Conservation (phyloP, 1,284 basidiomycete genomes). For the Thelephora terrestris region DNA sequence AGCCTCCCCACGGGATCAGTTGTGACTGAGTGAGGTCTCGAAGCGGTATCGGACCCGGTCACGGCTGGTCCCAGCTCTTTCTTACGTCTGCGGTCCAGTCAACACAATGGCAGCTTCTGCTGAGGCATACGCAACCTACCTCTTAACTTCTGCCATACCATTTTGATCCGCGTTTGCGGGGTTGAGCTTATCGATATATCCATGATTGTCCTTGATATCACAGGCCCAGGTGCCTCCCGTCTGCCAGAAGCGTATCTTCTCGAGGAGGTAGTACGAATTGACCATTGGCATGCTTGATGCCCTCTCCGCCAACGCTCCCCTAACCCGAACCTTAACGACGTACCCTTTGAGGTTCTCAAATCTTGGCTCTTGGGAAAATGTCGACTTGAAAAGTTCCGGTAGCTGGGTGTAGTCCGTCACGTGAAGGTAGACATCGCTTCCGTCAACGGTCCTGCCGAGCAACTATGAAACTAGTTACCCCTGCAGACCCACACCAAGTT, state of each 20-base stretch:
- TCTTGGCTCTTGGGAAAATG: conserved; percentile 25
- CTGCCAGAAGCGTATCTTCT: conserved; percentile 29
- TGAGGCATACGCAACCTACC: too few relatives aligned
- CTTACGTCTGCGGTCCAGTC: too few relatives aligned
- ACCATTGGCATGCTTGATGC: conserved; percentile 28
- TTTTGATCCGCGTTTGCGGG: conserved; percentile 22
- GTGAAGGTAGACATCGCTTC: conserved; percentile 32
- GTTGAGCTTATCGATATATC: conserved; percentile 37
- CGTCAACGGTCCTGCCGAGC: conserved; percentile 28
- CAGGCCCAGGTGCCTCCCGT: conserved; percentile 28
- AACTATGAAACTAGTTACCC: conserved; percentile 28
- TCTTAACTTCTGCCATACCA: conserved; percentile 15
- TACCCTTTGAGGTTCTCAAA: conserved; percentile 34
- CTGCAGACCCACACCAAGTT: not conserved
- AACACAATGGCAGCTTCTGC: too few relatives aligned
- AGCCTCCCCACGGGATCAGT: too few relatives aligned
- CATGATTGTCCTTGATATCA: conserved; percentile 45
- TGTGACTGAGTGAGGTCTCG: too few relatives aligned
- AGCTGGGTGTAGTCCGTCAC: conserved; percentile 55
- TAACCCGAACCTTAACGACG: conserved; percentile 44
- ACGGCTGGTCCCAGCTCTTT: too few relatives aligned
- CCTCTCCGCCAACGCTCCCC: conserved; percentile 35
- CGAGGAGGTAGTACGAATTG: conserved; percentile 41
- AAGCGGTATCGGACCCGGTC: too few relatives aligned
- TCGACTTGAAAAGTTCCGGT: too few relatives aligned